These are phyloP conservation scores for Cryptococcus floricola DNA, from an alignment of 1,284 basidiomycete species.

Conservation along the genomic window DNA sequence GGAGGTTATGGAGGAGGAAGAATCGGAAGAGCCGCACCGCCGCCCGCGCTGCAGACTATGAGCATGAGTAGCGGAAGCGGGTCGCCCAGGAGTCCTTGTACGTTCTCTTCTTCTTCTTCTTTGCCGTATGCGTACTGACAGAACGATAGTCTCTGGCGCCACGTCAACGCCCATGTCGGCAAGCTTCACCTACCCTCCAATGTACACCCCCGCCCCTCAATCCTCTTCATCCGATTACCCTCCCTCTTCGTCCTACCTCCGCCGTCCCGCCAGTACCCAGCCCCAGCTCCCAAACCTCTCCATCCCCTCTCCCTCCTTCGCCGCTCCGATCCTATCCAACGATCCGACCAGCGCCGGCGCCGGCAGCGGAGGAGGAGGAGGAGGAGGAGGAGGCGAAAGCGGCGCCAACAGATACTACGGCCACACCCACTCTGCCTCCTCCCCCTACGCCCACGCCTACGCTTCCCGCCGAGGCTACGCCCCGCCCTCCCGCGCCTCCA, in stretches of 20 bases:
- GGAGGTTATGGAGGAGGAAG: not conserved
- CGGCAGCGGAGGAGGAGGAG: too few species aligned
- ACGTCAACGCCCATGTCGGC: constrained; percentile 10
- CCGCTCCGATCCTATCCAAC: not conserved
- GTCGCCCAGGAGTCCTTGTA: constrained; percentile 7
- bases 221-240: not conserved
- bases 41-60: constrained; percentile 7
- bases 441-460: constrained; percentile 15
- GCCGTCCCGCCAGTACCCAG: not conserved
- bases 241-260: not conserved
- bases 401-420: not conserved
- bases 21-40: not conserved
- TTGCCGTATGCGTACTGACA: not conserved
- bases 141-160: not conserved
- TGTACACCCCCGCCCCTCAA: not conserved
- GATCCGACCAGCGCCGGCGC: not conserved
- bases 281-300: not conserved
- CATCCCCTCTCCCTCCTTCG: not conserved
- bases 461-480: constrained; percentile 6
- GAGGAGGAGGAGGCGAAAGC: not conserved
- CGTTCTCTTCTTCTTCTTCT: not conserved
- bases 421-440: not conserved
- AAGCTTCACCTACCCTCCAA: constrained; percentile 3
- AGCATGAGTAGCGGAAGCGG: constrained; percentile 5
- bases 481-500: not conserved